Base-by-base conservation (phyloP, 1,284 basidiomycete genomes). In the Ustilago bromivora region DNA sequence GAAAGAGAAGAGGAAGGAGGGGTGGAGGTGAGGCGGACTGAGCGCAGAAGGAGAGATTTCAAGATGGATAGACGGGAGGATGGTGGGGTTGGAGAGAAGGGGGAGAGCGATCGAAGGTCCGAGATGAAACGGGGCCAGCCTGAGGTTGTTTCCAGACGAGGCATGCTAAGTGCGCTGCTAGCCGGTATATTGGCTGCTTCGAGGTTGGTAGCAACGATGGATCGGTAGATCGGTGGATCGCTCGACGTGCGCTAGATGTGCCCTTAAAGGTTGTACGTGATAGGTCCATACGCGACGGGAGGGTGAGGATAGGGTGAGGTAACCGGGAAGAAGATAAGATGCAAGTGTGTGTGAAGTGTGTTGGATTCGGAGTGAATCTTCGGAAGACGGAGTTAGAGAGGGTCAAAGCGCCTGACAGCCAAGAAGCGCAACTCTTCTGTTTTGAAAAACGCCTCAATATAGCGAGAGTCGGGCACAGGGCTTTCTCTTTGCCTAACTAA, bases 111-210 rank as follows among this genome's bases (percentile, higher is more conserved):
- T 38, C n/a, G 7, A 4, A 74, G 31, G 36, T 74, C 72, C 28
- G 56, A 52, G 10, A 43, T 59, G 17, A 75, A 57, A 12, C 66
- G 62, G 1, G 69, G 57, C 74, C 74, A 76, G 28, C 74, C 74
- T 12, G 69, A 61, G 34, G 36, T 47, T 2, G 77, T 79, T 49
- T 77, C 77, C 3, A 79, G 74, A 17, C 77, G 69, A 19, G 77
- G 77, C 77, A 79, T 79, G 10, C 7, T 51, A 23, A 19, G 40
- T 31, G 17, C 23, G 35, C 5, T 49, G 10, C 43, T 5, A 46
- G 23, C 23, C 23, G 23, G 23, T 3, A 28, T 28, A 28, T 28
- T 3, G 23, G 23, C 23, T 28, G 23, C 23, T 28, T 28, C 23
- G 23, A 28, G 23, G 23, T 28, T 28, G 23, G 3, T 3, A 28